Percentiles rank a stretch among this genome's conserved stretches.
Conservation (phyloP, 2,329 filamentous ascomycete genomes). For the Passalora sequoiae region DNA sequence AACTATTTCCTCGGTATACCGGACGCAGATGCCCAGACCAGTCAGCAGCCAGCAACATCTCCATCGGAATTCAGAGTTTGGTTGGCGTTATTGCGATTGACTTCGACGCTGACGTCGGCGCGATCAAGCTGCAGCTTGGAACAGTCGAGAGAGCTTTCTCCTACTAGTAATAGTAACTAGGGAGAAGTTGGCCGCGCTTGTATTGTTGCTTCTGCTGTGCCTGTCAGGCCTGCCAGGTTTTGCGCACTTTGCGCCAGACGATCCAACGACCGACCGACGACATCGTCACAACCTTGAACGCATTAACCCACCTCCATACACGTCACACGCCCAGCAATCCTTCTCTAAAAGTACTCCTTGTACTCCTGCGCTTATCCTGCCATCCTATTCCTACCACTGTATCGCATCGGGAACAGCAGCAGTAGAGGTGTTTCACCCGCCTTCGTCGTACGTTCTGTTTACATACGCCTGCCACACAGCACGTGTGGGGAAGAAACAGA, state of each 20-base stretch:
- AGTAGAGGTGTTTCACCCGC: not conserved
- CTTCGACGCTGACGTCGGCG: not conserved
- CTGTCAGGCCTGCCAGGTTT: too few relatives aligned
- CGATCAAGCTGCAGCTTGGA: constrained; percentile 5
- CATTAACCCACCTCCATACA: too few relatives aligned
- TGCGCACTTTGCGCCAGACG: too few relatives aligned
- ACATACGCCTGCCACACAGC: not conserved
- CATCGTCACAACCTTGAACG: too few relatives aligned
- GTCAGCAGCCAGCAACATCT: too few relatives aligned
- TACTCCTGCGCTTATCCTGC: not conserved
- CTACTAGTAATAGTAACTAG: too few relatives aligned
- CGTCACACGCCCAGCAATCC: constrained; percentile 7
- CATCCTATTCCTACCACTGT: not conserved
- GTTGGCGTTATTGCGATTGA: not conserved
- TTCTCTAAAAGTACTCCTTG: not conserved
- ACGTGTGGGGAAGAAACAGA: not conserved
- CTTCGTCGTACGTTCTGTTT: constrained; percentile 4
- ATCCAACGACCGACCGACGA: too few relatives aligned
- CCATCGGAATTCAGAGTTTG: too few relatives aligned
- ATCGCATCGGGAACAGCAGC: not conserved
- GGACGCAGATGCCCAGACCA: too few relatives aligned
- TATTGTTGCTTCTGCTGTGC: too few relatives aligned
- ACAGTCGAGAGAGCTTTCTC: not conserved
- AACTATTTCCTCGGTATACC: too few relatives aligned
- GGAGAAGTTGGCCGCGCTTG: too few relatives aligned